phyloP scores from a whole-genome alignment of 148 eudicot genomes.

The Simmondsia chinensis region DNA sequence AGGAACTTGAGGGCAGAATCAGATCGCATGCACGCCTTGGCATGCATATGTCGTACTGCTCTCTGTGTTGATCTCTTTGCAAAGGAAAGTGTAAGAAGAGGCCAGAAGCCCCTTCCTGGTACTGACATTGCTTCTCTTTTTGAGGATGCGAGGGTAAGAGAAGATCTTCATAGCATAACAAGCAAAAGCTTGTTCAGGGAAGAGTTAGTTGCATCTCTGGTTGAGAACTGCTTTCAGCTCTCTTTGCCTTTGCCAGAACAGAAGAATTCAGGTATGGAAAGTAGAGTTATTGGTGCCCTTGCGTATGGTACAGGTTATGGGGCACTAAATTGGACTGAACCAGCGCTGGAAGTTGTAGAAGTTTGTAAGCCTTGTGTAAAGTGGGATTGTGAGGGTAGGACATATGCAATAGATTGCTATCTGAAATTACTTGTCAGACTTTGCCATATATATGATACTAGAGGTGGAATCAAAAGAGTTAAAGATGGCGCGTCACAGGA shows the following conservation, averaged over 20 bases:
- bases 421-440: conserved; percentile 91
- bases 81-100: conserved; percentile 85
- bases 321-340: conserved; percentile 96
- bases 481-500: conserved; percentile 99
- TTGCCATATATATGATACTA: conserved; percentile 94
- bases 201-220: conserved; percentile 89
- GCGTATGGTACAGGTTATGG: conserved; percentile 99
- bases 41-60: conserved; percentile 97
- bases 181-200: conserved; percentile 94
- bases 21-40: conserved; percentile 98
- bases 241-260: conserved; percentile 98
- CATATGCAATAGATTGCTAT: conserved; percentile 96
- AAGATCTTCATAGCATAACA: conserved; percentile 72
- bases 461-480: conserved; percentile 94
- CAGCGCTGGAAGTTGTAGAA: conserved; percentile 97
- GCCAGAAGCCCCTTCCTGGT: conserved; percentile 93
- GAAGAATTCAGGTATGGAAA: conserved; percentile 88
- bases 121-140: conserved; percentile 93
- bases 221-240: conserved; percentile 98
- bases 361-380: conserved; percentile 95
- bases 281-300: conserved; percentile 98
- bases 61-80: conserved; percentile 96
- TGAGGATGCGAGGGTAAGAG: conserved; percentile 73
- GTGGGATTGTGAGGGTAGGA: conserved; percentile 98
- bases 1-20: conserved; percentile 98